Base-by-base conservation (phyloP, 2,329 filamentous ascomycete species). In the Calonectria pteridis region DNA sequence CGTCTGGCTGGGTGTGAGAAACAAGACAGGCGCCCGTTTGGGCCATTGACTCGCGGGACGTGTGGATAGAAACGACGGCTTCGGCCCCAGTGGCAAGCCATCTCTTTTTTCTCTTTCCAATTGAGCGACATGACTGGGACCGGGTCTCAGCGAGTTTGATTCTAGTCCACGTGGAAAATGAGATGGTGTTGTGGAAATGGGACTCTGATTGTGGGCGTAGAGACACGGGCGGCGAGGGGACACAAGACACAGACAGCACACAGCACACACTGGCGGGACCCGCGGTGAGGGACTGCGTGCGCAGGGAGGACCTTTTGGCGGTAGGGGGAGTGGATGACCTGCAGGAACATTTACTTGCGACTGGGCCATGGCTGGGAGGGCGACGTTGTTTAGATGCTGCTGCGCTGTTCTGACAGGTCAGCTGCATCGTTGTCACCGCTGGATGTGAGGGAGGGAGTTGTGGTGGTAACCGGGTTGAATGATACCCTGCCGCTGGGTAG, bases 151-250 rank as follows among this genome's bases (percentile, higher is more conserved):
- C 68, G 66, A 46, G 59, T 49, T 67, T 76, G 75, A 73, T 69
- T 73, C 73, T 77, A 69, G 73, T 74, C 69, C 78, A 80, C 76
- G 75, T 79, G 78, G 78, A 74, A 73, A 31, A 59, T 70, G 43
- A 73, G 69, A 70, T 37, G 40, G 59, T 72, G 69, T 66, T 53
- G 69, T 72, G 66, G 55, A 68, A 67, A 73, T 65, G 71, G 71
- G 71, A 72, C 35, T 49, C 33, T 51, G 29, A 59, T 20, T 69
- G 58, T 33, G 33, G 31, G 64, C 35, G 29, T 29, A 49, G 40
- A 62, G 66, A 65, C 53, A 40, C 31, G 33, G 35, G 55, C 67
- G 51, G 64, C 26, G 51, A 51, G 71, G 64, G 55, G 50, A 64
- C 67, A n/a, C 69, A 49, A 71, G 73, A 51, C 75, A 73, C 73